Conservation (phyloP, 176 grass and related monocot genomes). For the Eremochloa ophiuroides region DNA sequence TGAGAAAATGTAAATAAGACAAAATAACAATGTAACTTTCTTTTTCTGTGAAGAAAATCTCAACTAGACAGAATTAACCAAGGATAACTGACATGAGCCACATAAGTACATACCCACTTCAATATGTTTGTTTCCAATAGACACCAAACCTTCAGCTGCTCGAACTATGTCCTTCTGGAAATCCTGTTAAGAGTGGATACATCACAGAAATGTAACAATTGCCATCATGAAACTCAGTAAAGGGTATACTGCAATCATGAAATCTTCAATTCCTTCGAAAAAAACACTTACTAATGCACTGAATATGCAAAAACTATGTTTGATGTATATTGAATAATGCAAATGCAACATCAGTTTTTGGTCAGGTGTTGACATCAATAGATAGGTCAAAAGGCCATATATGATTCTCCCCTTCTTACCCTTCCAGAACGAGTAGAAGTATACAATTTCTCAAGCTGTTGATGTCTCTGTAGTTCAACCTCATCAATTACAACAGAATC, state of each 20-base stretch:
- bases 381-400: not conserved
- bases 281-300: not conserved
- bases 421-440: conserved; percentile 90
- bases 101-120: conserved; percentile 83
- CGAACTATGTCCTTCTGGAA: conserved; percentile 93
- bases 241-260: not conserved
- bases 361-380: conserved; percentile 1
- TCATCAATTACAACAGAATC: conserved; percentile 91
- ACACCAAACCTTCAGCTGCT: conserved; percentile 70
- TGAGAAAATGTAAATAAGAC: not conserved
- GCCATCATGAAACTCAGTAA: conserved; percentile 7
- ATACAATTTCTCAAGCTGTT: conserved; percentile 90
- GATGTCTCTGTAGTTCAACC: conserved; percentile 88
- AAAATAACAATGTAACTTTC: conserved; percentile 13
- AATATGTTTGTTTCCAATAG: conserved; percentile 63
- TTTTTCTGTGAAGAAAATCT: not conserved
- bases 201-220: conserved; percentile 18
- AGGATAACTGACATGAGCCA: conserved; percentile 18
- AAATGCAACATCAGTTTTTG: not conserved
- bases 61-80: conserved; percentile 27
- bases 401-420: conserved; percentile 48
- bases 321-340: not conserved
- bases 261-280: not conserved
- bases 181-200: conserved; percentile 50
- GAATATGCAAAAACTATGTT: not conserved